Percentiles rank a stretch among this genome's conserved stretches.
These are phyloP conservation scores for Metschnikowia proteae DNA, from an alignment of 805 yeast species.

Conservation along the genomic window DNA sequence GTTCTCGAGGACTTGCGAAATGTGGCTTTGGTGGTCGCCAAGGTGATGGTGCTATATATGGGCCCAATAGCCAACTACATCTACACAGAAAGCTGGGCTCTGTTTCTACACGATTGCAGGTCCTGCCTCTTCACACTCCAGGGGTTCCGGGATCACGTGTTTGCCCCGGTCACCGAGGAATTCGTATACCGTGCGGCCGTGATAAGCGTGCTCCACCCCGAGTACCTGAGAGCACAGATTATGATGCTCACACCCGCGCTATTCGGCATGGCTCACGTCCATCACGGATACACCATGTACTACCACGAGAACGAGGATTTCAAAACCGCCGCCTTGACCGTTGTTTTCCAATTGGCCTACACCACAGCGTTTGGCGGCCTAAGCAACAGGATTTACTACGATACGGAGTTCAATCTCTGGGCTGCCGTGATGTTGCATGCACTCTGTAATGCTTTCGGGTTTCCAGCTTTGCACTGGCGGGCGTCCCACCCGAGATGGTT, in stretches of 20 bases:
- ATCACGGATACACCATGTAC: conserved; percentile 59
- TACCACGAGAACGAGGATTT: conserved; percentile 19
- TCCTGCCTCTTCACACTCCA: conserved; percentile 26
- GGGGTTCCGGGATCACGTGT: conserved; percentile 53
- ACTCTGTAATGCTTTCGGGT: conserved; percentile 67
- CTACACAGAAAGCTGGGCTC: conserved; percentile 1
- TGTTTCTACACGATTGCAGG: conserved; percentile 16
- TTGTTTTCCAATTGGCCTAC: conserved; percentile 54
- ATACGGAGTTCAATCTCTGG: conserved; percentile 49
- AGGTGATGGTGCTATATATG: conserved; percentile 17
- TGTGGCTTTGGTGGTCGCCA: conserved; percentile 9
- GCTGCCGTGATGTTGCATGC: conserved; percentile 56
- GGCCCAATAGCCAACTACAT: conserved; percentile 20
- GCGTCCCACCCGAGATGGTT: conserved; percentile 13
- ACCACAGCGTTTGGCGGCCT: conserved; percentile 71
- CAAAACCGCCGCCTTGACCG: conserved; percentile 30
- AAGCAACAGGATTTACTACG: conserved; percentile 53
- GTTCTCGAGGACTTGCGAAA: conserved; percentile 13
- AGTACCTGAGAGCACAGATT: conserved; percentile 2
- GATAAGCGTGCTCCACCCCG: conserved; percentile 23
- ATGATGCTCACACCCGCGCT: conserved; percentile 43
- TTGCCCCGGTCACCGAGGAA: conserved; percentile 82
- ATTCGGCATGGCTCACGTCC: conserved; percentile 77
- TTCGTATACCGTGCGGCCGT: conserved; percentile 56
- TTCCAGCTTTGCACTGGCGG: conserved; percentile 43